Evolutionary conservation across 2,329 filamentous ascomycete genomes (phyloP), one percentile per base, ranked within the genome.

Genomic region (Microcyclosporella mali): DNA sequence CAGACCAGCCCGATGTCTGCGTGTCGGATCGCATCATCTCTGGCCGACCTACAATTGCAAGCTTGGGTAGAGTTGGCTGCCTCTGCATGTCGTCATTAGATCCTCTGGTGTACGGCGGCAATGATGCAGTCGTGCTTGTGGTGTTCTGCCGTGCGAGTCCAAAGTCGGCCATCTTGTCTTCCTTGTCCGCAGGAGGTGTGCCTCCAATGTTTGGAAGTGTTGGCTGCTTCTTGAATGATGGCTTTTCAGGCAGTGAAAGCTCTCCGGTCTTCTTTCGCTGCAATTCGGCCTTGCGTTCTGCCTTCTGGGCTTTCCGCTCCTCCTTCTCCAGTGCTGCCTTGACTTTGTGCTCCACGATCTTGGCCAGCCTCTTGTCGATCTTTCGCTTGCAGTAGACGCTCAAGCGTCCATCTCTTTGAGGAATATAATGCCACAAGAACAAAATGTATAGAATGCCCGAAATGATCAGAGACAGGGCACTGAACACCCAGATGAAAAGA

Each of bases 391-490:
- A 97, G 68, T 94, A 98, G 18, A 82, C 81, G 4, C 80, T 79
- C 21, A 98, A 73, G 6, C 85, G 82, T 4, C 88, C 87, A 58
- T 95, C 88, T 9, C 79, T 73, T 28, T 77, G 77, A 1, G 89
- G 88, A 48, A 98, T 90, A 67, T 90, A 92, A 65, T 92, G 85
- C 78, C 85, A 95, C 4, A 98, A 75, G 65, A 95, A 98, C 57
- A 87, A 78, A 29, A 95, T 66, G 66, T 94, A 97, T 47, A 94
- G 81, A 1, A 94, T 57, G 16, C 81, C 70, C 0, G 86, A 88
- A 8, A 85, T 60, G n/a, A 90, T 69, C 38, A 97, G 73, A 43
- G 70, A 74, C 41, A 97, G 61, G 4, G 85, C 77, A 0, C 85
- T 84, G 55, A 97, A 81, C 11, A 88, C 74, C 90, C 90, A 97